These are phyloP conservation scores for Trifolium fragiferum DNA, from an alignment of 306 rosid genomes.

Conservation along the genomic window DNA sequence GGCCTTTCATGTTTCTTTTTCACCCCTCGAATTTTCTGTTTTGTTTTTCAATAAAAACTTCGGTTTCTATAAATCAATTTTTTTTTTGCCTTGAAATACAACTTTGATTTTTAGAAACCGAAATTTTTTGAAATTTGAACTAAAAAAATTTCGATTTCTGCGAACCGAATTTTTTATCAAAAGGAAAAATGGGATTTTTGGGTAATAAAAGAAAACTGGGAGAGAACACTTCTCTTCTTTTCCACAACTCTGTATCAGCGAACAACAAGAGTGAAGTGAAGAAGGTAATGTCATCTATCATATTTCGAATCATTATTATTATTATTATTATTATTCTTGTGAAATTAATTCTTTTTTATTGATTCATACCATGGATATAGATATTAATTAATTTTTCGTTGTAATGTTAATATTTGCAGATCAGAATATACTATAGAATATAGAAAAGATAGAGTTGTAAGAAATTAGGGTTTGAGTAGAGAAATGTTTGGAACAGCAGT, in stretches of 20 bases:
- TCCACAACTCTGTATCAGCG: neutral
- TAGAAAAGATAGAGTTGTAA: neutral
- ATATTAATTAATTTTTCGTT: neutral
- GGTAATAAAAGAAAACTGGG: too few species aligned
- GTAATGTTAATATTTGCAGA: neutral
- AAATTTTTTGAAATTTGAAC: too few species aligned
- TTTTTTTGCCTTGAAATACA: too few species aligned
- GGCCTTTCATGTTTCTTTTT: too few species aligned
- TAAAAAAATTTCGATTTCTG: too few species aligned
- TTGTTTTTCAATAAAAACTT: too few species aligned
- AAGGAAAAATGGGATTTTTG: too few species aligned
- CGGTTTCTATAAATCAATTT: too few species aligned
- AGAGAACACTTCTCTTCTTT: too few species aligned
- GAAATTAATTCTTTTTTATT: neutral
- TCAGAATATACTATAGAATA: neutral
- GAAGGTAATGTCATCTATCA: neutral
- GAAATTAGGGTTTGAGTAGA: conserved; percentile 22
- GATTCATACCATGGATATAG: neutral
- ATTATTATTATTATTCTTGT: neutral
- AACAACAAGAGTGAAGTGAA: neutral
- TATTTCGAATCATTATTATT: neutral
- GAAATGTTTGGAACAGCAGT: conserved; percentile 69
- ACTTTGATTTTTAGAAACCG: too few species aligned
- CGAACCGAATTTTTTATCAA: too few species aligned
- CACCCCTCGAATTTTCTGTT: too few species aligned